A percentile compares a stretch with the other conserved stretches of the same genome.
phyloP scores from a whole-genome alignment of 495 filamentous ascomycete species.

The Aspergillus panamensis region DNA sequence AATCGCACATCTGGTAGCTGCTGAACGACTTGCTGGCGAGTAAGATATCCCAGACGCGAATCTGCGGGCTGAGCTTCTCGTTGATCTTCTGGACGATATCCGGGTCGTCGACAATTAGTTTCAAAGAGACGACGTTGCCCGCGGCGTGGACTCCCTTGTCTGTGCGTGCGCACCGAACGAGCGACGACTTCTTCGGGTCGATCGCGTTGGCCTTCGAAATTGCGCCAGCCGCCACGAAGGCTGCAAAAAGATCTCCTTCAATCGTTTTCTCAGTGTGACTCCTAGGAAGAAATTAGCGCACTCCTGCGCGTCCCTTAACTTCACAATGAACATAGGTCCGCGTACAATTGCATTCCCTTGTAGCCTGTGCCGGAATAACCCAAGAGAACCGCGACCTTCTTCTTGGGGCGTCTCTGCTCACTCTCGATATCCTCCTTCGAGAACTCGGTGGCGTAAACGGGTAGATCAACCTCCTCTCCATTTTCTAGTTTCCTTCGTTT shows the following conservation, averaged over 20 bases:
- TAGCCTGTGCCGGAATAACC: conserved; percentile 98
- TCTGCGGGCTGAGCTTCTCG: conserved; percentile 74
- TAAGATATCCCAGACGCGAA: conserved; percentile 89
- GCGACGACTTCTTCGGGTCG: conserved; percentile 92
- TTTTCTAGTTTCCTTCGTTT: conserved; percentile 58
- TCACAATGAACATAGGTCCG: background rate
- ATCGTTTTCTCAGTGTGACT: conserved; percentile 75
- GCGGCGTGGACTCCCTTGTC: conserved; percentile 98
- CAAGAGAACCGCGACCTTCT: conserved; percentile 91
- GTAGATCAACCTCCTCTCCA: conserved; percentile 36
- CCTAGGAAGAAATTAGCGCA: conserved; percentile 43
- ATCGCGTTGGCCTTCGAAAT: conserved; percentile 95
- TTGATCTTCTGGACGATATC: conserved; percentile 91
- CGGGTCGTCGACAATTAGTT: conserved; percentile 89
- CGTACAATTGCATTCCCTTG: conserved; percentile 86
- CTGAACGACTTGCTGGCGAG: conserved; percentile 82
- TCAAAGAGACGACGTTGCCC: conserved; percentile 92
- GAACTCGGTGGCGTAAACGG: conserved; percentile 56
- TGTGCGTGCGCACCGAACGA: conserved; percentile 90
- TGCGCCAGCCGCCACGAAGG: conserved; percentile 83
- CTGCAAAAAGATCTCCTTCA: conserved; percentile 92
- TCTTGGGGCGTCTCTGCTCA: conserved; percentile 83
- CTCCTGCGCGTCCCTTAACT: background rate
- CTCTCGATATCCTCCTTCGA: conserved; percentile 75
- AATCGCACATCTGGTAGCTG: conserved; percentile 89